These are phyloP conservation scores for Perkinsus olseni DNA, from an alignment of 169 alveolate species.

Conservation along the genomic window DNA sequence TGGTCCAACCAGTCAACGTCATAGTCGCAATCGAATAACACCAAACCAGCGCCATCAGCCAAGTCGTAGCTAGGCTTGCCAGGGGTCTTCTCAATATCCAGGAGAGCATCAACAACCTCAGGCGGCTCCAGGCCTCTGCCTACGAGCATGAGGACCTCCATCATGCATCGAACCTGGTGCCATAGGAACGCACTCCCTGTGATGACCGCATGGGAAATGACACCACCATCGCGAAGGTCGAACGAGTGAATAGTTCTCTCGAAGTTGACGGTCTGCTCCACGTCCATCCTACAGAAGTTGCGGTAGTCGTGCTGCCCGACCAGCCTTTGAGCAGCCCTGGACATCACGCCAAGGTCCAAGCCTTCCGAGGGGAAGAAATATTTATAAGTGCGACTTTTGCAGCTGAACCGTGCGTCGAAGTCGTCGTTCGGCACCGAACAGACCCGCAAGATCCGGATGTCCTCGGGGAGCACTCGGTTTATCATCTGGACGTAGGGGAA, in stretches of 20 bases:
- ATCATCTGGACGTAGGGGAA: conserved; percentile 37
- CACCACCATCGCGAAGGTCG: background rate
- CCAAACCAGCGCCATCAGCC: conserved; percentile 57
- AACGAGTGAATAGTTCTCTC: background rate
- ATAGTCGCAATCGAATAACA: conserved; percentile 61
- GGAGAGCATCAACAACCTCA: conserved; percentile 43
- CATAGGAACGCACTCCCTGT: conserved; percentile 68
- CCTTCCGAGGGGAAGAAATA: conserved; percentile 44
- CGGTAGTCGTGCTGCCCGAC: conserved; percentile 66
- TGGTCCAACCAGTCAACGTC: conserved; percentile 21
- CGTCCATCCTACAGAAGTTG: conserved; percentile 64
- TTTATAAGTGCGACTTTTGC: conserved; percentile 64
- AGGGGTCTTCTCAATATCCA: conserved; percentile 39
- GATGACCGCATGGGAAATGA: conserved; percentile 26
- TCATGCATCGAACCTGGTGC: conserved; percentile 69
- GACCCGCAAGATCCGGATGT: conserved; percentile 52
- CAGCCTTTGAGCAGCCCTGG: conserved; percentile 48
- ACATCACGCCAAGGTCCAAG: conserved; percentile 35
- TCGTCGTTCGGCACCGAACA: conserved; percentile 48
- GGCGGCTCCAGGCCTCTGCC: conserved; percentile 52
- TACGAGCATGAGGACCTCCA: conserved; percentile 60
- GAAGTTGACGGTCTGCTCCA: background rate
- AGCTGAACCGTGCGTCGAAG: conserved; percentile 69
- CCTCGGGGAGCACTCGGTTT: conserved; percentile 59
- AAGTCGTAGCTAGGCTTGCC: conserved; percentile 49